phyloP scores from a whole-genome alignment of 305 asterid genomes.

The Salvia sclarea region DNA sequence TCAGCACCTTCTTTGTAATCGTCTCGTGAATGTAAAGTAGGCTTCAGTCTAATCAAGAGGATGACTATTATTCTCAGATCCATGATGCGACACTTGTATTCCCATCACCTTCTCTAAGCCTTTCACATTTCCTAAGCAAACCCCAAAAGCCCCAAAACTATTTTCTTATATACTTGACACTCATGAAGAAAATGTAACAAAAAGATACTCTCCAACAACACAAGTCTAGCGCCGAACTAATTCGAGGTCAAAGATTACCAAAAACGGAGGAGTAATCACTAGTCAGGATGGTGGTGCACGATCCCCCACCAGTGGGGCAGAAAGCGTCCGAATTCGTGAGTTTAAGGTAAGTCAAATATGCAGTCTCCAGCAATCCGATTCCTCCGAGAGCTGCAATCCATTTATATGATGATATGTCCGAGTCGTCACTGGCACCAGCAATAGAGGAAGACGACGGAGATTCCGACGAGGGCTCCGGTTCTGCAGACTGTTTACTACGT shows the following conservation, averaged over 20 bases:
- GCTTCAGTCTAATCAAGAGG: not conserved
- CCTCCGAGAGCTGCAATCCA: slow-evolving; percentile 83
- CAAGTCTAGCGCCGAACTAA: not conserved
- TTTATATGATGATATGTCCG: slow-evolving; percentile 50
- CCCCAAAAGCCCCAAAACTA: not conserved
- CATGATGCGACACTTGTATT: not conserved
- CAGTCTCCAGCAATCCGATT: slow-evolving; percentile 80
- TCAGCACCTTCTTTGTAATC: not conserved
- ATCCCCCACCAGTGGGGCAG: slow-evolving; percentile 71
- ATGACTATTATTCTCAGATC: not conserved
- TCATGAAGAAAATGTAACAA: not conserved
- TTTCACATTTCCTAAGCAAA: not conserved
- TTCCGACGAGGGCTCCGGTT: slow-evolving; percentile 40
- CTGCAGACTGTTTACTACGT: slow-evolving; percentile 44
- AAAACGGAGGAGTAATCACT: slow-evolving; percentile 74
- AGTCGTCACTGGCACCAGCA: slow-evolving; percentile 30
- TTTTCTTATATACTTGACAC: not conserved
- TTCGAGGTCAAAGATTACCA: slow-evolving; percentile 46
- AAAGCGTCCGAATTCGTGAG: slow-evolving; percentile 73
- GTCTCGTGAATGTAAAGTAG: not conserved
- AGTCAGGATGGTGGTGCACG: slow-evolving; percentile 71
- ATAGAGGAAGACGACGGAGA: slow-evolving; percentile 36
- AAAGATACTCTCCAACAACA: not conserved
- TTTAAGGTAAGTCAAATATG: slow-evolving; percentile 79
- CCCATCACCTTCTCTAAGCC: slow-evolving; percentile 1